A percentile compares a stretch with the other conserved stretches of the same genome.
Evolutionary conservation across 2,329 filamentous ascomycete species (phyloP).

Genomic region (Phaeoacremonium minimum): DNA sequence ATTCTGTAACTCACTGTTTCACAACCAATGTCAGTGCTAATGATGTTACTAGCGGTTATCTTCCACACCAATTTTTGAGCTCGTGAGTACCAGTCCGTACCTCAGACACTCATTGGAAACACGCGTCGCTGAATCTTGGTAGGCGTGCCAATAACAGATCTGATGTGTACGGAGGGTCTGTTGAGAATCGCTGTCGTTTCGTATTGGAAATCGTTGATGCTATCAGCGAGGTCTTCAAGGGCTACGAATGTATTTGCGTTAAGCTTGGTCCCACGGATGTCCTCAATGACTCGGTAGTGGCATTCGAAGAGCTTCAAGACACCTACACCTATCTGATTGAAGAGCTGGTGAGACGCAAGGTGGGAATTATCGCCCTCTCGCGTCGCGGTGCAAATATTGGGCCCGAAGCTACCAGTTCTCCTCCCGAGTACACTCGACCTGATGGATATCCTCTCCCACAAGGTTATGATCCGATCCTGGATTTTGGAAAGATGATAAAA

Average conservation of each 20-base stretch:
- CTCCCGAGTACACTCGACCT: not conserved
- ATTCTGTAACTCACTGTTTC: too few relatives aligned
- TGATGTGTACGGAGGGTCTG: conserved; percentile 43
- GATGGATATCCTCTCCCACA: not conserved
- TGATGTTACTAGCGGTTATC: conserved; percentile 1
- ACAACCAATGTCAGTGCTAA: too few relatives aligned
- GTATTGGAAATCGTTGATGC: conserved; percentile 39
- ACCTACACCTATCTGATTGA: conserved; percentile 40
- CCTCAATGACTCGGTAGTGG: conserved; percentile 40
- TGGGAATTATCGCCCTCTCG: conserved; percentile 44
- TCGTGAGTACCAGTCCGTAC: too few relatives aligned
- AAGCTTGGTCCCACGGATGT: conserved; percentile 41
- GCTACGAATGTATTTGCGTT: conserved; percentile 31
- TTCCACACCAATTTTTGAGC: conserved; percentile 5
- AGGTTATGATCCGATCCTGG: conserved; percentile 3
- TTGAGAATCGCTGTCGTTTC: conserved; percentile 44
- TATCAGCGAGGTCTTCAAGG: conserved; percentile 1
- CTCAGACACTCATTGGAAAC: too few relatives aligned
- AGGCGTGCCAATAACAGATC: conserved; percentile 39
- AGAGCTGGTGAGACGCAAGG: conserved; percentile 35
- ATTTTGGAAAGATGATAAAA: conserved; percentile 6
- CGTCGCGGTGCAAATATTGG: conserved; percentile 5
- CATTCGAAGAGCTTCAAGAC: conserved; percentile 2
- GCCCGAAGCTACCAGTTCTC: too few relatives aligned
- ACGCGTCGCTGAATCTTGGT: not conserved